Evolutionary conservation across 331 rosid species (phyloP), one percentile per base, ranked within the genome.

Genomic region (Telfairia occidentalis): DNA sequence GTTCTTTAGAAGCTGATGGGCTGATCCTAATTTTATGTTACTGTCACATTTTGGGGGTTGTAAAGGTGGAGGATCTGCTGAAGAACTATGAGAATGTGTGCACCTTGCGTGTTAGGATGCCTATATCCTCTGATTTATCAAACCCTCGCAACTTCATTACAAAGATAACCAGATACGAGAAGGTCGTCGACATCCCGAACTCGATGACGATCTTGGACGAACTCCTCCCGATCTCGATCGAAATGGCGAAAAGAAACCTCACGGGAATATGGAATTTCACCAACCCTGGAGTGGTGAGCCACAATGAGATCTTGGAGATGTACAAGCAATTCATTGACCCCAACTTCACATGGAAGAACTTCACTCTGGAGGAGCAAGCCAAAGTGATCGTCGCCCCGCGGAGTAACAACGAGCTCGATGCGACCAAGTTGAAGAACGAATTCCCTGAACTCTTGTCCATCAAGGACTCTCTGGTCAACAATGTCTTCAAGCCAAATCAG

Each of bases 241-340:
- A 88, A 83, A 89, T 92, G 97, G 97, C 93, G 0, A 89, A 89
- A 90, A 88, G 97, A 59, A 87, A 92, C 65, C 97, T 92, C 80
- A 90, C 96, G 2, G 97, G 97, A 64, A 86, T 90, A 75, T 92
- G 90, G 89, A 92, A 92, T 80, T 92, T 92, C 89, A 92, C 97
- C 0, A 92, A 90, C 83, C 96, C 94, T 1, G 96, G 97, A 34
- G 97, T 92, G 73, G 97, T 92, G 7, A 89, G 96, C 89, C 97
- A 92, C 90, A 92, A 92, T 13, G 96, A 90, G 84, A 88, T 92
- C 67, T 79, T 92, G 65, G 85, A 92, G 74, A 85, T 92, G 97
- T 92, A 92, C 71, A 84, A 32, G 70, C 85, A 90, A 2, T 87
- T 85, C 67, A 71, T 92, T 7, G 90, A 92, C 80, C 92, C 96